These are phyloP conservation scores for Tricholoma hemisulphureum DNA, from an alignment of 768 basidiomycete species.

Conservation along the genomic window DNA sequence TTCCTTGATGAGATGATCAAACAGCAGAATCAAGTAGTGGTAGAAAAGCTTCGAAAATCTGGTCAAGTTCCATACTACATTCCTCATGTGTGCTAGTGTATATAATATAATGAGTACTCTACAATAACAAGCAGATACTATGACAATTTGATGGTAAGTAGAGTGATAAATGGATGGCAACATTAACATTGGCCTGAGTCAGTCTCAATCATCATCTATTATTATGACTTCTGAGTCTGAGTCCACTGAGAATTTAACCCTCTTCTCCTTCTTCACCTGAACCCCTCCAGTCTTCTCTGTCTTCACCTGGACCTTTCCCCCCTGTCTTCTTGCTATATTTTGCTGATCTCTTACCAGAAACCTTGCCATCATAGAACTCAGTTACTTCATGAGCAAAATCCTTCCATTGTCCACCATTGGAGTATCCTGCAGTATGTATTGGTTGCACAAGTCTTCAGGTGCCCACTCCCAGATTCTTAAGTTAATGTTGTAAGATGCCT, in stretches of 20 bases:
- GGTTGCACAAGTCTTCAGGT: too few relatives aligned
- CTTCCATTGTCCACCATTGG: too few relatives aligned
- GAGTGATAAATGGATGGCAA: background rate
- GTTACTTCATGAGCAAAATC: too few relatives aligned
- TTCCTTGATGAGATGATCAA: slow-evolving; percentile 40
- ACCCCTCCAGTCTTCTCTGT: background rate
- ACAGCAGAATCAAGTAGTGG: slow-evolving; percentile 19
- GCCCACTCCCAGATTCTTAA: too few relatives aligned
- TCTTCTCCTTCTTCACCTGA: background rate
- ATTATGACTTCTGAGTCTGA: background rate
- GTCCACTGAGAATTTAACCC: background rate
- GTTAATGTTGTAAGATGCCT: too few relatives aligned
- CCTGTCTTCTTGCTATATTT: too few relatives aligned
- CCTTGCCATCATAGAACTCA: too few relatives aligned
- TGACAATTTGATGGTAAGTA: background rate
- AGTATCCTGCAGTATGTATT: too few relatives aligned
- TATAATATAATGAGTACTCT: background rate
- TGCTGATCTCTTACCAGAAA: too few relatives aligned
- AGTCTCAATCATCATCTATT: background rate
- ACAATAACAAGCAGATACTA: background rate
- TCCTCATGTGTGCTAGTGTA: slow-evolving; percentile 6
- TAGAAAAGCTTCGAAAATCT: slow-evolving; percentile 1
- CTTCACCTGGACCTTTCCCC: too few relatives aligned
- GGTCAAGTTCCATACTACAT: background rate
- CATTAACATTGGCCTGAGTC: background rate